phyloP scores from a whole-genome alignment of 306 rosid genomes.

The Betula pendula region DNA sequence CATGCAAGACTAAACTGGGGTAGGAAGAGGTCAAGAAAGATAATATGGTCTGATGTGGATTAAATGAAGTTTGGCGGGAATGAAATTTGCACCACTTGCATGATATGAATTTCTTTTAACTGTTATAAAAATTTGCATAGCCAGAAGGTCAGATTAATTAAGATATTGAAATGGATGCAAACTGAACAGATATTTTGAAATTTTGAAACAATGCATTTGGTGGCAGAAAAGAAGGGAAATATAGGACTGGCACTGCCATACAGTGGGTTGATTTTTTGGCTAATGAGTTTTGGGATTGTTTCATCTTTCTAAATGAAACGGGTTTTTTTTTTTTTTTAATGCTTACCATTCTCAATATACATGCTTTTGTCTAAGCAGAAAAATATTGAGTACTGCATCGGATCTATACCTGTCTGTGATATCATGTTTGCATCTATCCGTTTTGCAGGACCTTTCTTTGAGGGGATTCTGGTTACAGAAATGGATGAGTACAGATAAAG shows the following conservation, averaged over 20 bases:
- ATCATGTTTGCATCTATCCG: constrained; percentile 3
- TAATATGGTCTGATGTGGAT: too few relatives aligned
- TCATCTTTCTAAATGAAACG: not conserved
- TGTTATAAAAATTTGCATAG: not conserved
- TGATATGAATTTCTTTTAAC: not conserved
- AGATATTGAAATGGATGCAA: not conserved
- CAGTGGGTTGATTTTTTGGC: not conserved
- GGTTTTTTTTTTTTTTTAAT: too few relatives aligned
- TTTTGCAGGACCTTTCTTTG: constrained; percentile 76
- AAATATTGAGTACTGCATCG: not conserved
- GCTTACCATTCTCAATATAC: not conserved
- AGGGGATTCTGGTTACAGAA: constrained; percentile 95
- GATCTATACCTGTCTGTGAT: constrained; percentile 16
- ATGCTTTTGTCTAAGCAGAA: not conserved
- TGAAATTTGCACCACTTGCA: not conserved
- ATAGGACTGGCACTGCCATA: not conserved
- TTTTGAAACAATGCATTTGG: not conserved
- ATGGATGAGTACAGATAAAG: constrained; percentile 68
- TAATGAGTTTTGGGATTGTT: not conserved
- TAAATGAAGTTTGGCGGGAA: too few relatives aligned
- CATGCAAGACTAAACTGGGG: too few relatives aligned
- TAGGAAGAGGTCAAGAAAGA: too few relatives aligned
- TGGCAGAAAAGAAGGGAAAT: not conserved
- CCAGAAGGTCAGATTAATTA: not conserved
- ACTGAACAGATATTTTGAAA: not conserved